These are phyloP conservation scores for Macrocybe gigantea DNA, from an alignment of 768 basidiomycete genomes.

Conservation along the genomic window DNA sequence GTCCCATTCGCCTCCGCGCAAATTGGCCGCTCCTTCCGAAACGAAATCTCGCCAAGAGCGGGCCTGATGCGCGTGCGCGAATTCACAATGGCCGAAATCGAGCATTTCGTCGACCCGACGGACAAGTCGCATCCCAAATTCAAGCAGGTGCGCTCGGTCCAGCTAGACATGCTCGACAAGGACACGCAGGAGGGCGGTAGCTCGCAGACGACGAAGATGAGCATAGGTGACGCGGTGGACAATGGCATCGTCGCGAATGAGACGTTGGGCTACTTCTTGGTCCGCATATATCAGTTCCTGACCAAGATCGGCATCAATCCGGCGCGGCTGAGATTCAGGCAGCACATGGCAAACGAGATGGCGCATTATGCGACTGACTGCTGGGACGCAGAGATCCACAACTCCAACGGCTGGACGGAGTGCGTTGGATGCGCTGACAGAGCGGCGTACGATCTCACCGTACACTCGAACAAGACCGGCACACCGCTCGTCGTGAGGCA, in stretches of 20 bases:
- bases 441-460: conserved; percentile 91
- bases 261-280: conserved; percentile 96
- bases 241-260: conserved; percentile 89
- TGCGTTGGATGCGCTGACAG: conserved; percentile 99
- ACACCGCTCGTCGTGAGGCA: conserved; percentile 82
- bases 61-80: conserved; percentile 96
- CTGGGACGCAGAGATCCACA: conserved; percentile 98
- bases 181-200: conserved; percentile 75
- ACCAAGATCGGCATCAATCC: conserved; percentile 88
- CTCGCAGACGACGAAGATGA: conserved; percentile 58
- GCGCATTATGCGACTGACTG: conserved; percentile 99
- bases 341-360: conserved; percentile 99
- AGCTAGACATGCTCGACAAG: conserved; percentile 74
- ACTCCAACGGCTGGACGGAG: conserved; percentile 90
- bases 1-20: conserved; percentile 97
- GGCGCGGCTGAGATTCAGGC: conserved; percentile 81
- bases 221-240: conserved; percentile 85
- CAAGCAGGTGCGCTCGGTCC: conserved; percentile 68
- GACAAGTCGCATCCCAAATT: conserved; percentile 90
- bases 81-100: conserved; percentile 99
- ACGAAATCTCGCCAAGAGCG: conserved; percentile 96
- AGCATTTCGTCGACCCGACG: conserved; percentile 95
- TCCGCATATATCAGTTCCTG: conserved; percentile 85
- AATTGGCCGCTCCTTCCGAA: conserved; percentile 93
- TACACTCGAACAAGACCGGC: conserved; percentile 82